Evolutionary conservation across 345 rosid species (phyloP).

Genomic region (Populus ilicifolia): DNA sequence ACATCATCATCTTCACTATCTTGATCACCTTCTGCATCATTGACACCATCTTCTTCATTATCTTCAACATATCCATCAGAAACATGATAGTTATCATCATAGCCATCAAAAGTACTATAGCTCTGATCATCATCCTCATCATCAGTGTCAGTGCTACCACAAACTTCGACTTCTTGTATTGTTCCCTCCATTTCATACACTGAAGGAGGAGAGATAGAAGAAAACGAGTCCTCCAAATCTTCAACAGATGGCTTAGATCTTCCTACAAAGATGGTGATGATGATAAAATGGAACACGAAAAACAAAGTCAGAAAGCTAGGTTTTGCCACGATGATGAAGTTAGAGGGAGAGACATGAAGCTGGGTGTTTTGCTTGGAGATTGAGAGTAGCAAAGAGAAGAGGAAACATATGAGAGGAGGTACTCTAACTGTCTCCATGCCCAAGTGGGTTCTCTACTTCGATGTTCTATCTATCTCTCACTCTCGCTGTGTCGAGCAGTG

Average conservation of each 20-base stretch:
- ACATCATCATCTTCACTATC: conserved; percentile 18
- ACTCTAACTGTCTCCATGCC: background rate
- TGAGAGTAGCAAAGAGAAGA: conserved; percentile 6
- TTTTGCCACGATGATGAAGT: conserved; percentile 19
- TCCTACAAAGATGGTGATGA: conserved; percentile 13
- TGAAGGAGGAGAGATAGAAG: background rate
- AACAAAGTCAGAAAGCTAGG: conserved; percentile 17
- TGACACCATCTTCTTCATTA: conserved; percentile 12
- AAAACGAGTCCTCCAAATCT: conserved; percentile 4
- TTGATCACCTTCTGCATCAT: background rate
- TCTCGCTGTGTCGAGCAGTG: background rate
- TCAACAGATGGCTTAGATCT: conserved; percentile 6
- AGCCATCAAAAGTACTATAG: background rate
- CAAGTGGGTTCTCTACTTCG: background rate
- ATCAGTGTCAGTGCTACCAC: background rate
- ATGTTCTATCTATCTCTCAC: background rate
- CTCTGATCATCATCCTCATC: background rate
- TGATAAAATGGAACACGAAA: conserved; percentile 19
- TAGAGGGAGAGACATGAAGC: conserved; percentile 10
- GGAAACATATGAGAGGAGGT: background rate
- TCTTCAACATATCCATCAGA: conserved; percentile 11
- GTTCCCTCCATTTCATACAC: background rate
- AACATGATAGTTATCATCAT: background rate
- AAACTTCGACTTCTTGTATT: background rate
- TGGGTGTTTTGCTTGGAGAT: background rate